Percentiles rank a stretch among this genome's conserved stretches.
These are phyloP conservation scores for Fusarium equiseti DNA, from an alignment of 2,329 filamentous ascomycete genomes.

Conservation along the genomic window DNA sequence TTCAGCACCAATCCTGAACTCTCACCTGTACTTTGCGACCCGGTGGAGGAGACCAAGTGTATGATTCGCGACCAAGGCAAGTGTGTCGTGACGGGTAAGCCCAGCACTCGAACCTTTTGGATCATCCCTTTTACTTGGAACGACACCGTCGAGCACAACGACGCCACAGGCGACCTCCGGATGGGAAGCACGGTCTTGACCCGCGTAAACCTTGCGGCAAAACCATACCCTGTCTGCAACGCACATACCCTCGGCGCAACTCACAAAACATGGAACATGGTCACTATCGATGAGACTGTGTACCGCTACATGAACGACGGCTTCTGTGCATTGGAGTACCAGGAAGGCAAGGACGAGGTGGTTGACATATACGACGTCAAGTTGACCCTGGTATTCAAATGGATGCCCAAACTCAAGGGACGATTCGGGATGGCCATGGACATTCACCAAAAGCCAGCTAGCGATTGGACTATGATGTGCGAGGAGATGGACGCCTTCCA, in stretches of 20 bases:
- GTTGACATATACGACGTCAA: no score
- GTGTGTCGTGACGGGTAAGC: not conserved
- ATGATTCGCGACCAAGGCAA: not conserved
- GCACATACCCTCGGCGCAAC: not conserved
- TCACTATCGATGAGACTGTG: no score
- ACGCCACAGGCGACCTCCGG: not conserved
- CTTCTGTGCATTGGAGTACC: no score
- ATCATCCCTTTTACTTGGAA: slow-evolving; percentile 9
- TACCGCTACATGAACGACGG: no score
- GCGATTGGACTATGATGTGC: no score
- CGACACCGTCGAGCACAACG: not conserved
- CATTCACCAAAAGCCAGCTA: no score
- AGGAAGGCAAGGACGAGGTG: no score
- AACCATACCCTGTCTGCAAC: not conserved
- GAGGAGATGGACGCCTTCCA: no score
- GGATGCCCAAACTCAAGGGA: no score
- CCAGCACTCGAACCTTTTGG: not conserved
- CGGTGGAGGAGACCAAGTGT: not conserved
- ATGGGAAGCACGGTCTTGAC: not conserved
- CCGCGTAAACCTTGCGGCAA: accelerated
- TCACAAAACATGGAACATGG: not conserved
- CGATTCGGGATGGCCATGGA: no score
- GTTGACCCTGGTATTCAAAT: no score
- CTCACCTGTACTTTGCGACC: not conserved
- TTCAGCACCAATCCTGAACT: not conserved